Percentiles rank a stretch among this genome's conserved stretches.
These are phyloP conservation scores for Populus hybrid DNA, from an alignment of 441 rosid species.

Conservation along the genomic window DNA sequence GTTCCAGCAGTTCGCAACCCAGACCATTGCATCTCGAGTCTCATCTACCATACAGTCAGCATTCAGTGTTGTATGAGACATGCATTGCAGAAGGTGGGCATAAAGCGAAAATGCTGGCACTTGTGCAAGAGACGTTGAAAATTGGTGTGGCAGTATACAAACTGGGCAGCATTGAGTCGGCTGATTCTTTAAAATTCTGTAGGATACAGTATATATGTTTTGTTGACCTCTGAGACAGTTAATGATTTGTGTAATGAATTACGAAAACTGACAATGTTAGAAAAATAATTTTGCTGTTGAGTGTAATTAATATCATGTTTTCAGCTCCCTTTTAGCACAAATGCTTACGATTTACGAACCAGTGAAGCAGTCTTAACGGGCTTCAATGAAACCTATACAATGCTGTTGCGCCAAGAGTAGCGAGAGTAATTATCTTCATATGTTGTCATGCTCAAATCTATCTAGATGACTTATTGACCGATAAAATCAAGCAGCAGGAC, in stretches of 20 bases:
- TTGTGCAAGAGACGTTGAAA: constrained; percentile 13
- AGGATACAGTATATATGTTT: constrained; percentile 11
- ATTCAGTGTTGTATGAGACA: constrained; percentile 68
- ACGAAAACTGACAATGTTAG: constrained; percentile 8
- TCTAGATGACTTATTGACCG: neutral
- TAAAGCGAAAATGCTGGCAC: neutral
- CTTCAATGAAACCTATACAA: too few species aligned
- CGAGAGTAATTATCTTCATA: too few species aligned
- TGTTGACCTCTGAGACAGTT: neutral
- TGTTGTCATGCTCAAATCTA: too few species aligned
- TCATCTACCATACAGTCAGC: constrained; percentile 90
- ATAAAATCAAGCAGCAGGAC: neutral
- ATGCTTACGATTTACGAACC: too few species aligned
- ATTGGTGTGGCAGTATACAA: constrained; percentile 24
- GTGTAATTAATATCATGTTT: neutral
- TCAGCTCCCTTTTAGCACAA: neutral
- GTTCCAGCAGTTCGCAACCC: constrained; percentile 87
- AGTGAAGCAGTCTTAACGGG: too few species aligned
- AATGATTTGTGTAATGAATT: constrained; percentile 8
- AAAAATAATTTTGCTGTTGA: neutral
- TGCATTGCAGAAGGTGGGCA: constrained; percentile 5
- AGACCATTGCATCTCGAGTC: constrained; percentile 76
- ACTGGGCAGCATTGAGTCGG: constrained; percentile 16
- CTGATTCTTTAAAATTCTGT: constrained; percentile 18
- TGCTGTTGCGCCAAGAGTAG: too few species aligned